Conservation (phyloP, 1,139 yeast genomes). For the Saccharomycopsis hybrid region DNA sequence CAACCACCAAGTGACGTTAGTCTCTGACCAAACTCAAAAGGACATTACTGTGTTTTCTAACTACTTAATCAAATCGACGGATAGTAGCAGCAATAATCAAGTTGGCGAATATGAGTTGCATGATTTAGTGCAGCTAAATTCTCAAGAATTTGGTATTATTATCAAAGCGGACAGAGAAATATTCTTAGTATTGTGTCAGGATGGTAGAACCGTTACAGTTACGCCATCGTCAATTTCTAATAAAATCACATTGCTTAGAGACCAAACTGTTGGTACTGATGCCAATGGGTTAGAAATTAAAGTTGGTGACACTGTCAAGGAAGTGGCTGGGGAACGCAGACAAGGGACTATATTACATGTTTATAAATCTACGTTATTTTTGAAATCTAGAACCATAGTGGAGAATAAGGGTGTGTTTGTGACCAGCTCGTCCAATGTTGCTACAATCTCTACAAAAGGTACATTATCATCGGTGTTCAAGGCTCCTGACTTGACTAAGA, state of each 20-base stretch:
- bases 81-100: conserved; percentile 51
- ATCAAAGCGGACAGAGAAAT: conserved; percentile 84
- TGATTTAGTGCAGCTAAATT: conserved; percentile 83
- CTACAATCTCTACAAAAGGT: conserved; percentile 80
- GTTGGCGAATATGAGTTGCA: conserved; percentile 78
- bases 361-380: conserved; percentile 70
- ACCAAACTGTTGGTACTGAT: conserved; percentile 84
- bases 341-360: conserved; percentile 87
- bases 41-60: conserved; percentile 92
- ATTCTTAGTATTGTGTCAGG: conserved; percentile 75
- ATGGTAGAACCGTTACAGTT: conserved; percentile 67
- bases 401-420: conserved; percentile 94
- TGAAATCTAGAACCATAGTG: conserved; percentile 68
- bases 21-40: conserved; percentile 81
- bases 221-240: conserved; percentile 77
- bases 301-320: conserved; percentile 89
- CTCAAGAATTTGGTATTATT: conserved; percentile 83
- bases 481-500: conserved; percentile 60
- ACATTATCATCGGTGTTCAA: conserved; percentile 46
- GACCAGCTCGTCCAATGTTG: conserved; percentile 65
- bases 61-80: conserved; percentile 73
- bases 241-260: conserved; percentile 54
- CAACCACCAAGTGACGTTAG: conserved; percentile 80
- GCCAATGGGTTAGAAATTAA: conserved; percentile 75
- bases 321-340: conserved; percentile 68